Evolutionary conservation across 2,329 filamentous ascomycete species (phyloP).

Genomic region (Fusarium sp.): DNA sequence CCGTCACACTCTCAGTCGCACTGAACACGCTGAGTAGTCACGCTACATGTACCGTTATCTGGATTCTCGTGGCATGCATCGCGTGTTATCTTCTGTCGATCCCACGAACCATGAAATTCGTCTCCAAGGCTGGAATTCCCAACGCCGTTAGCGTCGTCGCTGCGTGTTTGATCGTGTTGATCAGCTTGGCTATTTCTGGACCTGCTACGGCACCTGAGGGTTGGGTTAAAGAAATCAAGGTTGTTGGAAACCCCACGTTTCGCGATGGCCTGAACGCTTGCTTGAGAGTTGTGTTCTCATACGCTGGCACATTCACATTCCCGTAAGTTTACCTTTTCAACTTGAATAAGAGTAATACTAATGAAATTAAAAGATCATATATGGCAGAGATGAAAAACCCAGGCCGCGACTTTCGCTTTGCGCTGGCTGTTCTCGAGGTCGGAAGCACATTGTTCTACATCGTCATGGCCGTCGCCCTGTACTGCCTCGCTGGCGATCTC

Average conservation of each 20-base stretch:
- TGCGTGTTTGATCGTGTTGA: constrained; percentile 34
- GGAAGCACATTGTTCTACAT: constrained; percentile 42
- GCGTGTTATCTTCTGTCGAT: constrained; percentile 32
- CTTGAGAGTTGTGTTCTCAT: constrained; percentile 40
- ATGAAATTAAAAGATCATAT: neutral
- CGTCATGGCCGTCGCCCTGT: constrained; percentile 38
- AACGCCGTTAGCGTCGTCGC: constrained; percentile 37
- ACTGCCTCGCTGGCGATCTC: constrained; percentile 40
- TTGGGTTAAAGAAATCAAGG: constrained; percentile 35
- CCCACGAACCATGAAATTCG: constrained; percentile 41
- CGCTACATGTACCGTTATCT: constrained; percentile 35
- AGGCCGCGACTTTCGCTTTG: constrained; percentile 36
- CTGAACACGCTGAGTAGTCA: constrained; percentile 38
- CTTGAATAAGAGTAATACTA: fast-evolving
- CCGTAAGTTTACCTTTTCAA: constrained; percentile 3
- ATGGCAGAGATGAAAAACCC: constrained; percentile 45
- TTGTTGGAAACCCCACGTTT: constrained; percentile 37
- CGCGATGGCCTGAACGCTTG: constrained; percentile 40
- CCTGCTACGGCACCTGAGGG: constrained; percentile 27
- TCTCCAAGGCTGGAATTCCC: constrained; percentile 36
- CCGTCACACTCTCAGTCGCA: constrained; percentile 34
- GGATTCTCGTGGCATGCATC: constrained; percentile 32
- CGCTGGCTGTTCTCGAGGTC: constrained; percentile 36
- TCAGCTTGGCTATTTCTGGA: constrained; percentile 34
- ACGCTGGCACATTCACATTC: constrained; percentile 43